Evolutionary conservation across 1,139 yeast genomes (phyloP).

Genomic region (Suhomyces anneliseae): DNA sequence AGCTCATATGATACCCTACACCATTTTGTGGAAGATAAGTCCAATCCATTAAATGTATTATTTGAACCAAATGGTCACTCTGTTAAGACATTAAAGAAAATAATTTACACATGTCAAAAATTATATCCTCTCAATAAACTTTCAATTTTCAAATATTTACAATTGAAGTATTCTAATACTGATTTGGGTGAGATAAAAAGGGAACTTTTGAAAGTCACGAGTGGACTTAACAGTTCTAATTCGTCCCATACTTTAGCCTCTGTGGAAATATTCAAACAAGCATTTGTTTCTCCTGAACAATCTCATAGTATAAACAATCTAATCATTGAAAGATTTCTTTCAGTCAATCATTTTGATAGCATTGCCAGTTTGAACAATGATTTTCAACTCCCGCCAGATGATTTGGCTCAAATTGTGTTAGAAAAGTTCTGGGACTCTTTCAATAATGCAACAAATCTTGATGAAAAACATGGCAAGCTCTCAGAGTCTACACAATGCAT

Average conservation of each 20-base stretch:
- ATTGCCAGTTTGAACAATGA: slow-evolving; percentile 22
- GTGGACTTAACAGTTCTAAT: slow-evolving; percentile 34
- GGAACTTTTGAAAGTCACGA: slow-evolving; percentile 32
- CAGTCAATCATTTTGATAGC: slow-evolving; percentile 35
- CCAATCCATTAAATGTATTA: slow-evolving; percentile 20
- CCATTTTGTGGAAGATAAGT: slow-evolving; percentile 2
- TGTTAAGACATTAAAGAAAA: slow-evolving; percentile 20
- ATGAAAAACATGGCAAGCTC: slow-evolving; percentile 48
- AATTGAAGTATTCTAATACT: slow-evolving; percentile 24
- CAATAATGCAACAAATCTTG: slow-evolving; percentile 50
- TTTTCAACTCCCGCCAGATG: slow-evolving; percentile 15
- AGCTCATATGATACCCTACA: neutral
- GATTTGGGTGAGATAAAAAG: slow-evolving; percentile 18
- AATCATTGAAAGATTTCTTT: slow-evolving; percentile 41
- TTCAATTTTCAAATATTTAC: slow-evolving; percentile 36
- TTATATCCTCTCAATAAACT: slow-evolving; percentile 44
- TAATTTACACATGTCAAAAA: slow-evolving; percentile 40
- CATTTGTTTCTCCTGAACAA: slow-evolving; percentile 26
- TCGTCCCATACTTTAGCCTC: slow-evolving; percentile 27
- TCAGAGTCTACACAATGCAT: slow-evolving; percentile 43
- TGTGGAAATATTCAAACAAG: slow-evolving; percentile 25
- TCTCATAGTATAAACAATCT: slow-evolving; percentile 28
- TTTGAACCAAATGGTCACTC: slow-evolving; percentile 24
- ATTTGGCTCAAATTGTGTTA: slow-evolving; percentile 22
- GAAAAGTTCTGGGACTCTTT: slow-evolving; percentile 57